Evolutionary conservation across 1,284 basidiomycete genomes (phyloP).

Genomic region (Sparassis latifolia): DNA sequence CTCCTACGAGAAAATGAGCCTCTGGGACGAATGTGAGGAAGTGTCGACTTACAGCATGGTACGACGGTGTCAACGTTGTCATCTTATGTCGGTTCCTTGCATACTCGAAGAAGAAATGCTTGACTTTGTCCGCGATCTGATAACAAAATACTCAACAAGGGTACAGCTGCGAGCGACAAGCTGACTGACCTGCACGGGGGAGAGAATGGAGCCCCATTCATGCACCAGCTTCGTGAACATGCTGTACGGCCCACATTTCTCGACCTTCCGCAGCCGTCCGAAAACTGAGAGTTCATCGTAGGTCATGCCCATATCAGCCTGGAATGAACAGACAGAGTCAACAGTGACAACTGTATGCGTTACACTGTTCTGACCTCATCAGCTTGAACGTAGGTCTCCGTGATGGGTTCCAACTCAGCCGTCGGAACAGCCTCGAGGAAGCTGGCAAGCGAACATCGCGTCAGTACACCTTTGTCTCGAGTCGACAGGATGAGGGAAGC

Average conservation of each 20-base stretch:
- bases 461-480: not conserved
- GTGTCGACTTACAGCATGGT: slow-evolving; percentile 74
- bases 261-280: slow-evolving; percentile 89
- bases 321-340: slow-evolving; percentile 64
- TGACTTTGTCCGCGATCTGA: slow-evolving; percentile 95
- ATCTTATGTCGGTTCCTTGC: slow-evolving; percentile 98
- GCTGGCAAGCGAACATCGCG: slow-evolving; percentile 31
- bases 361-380: slow-evolving; percentile 71
- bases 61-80: slow-evolving; percentile 95
- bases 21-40: not conserved
- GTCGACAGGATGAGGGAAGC: not conserved
- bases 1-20: slow-evolving; percentile 45
- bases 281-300: slow-evolving; percentile 96
- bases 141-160: not conserved
- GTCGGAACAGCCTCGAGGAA: slow-evolving; percentile 92
- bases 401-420: slow-evolving; percentile 95
- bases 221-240: slow-evolving; percentile 93
- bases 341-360: slow-evolving; percentile 91
- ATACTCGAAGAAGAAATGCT: slow-evolving; percentile 95
- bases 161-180: not conserved
- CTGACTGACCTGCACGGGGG: slow-evolving; percentile 64
- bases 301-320: slow-evolving; percentile 99
- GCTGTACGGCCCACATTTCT: slow-evolving; percentile 95
- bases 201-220: slow-evolving; percentile 83
- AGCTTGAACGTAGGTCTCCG: slow-evolving; percentile 88